Evolutionary conservation across 768 basidiomycete species (phyloP), one percentile per base, ranked within the genome.

Genomic region (Pleurotus tuoliensis): DNA sequence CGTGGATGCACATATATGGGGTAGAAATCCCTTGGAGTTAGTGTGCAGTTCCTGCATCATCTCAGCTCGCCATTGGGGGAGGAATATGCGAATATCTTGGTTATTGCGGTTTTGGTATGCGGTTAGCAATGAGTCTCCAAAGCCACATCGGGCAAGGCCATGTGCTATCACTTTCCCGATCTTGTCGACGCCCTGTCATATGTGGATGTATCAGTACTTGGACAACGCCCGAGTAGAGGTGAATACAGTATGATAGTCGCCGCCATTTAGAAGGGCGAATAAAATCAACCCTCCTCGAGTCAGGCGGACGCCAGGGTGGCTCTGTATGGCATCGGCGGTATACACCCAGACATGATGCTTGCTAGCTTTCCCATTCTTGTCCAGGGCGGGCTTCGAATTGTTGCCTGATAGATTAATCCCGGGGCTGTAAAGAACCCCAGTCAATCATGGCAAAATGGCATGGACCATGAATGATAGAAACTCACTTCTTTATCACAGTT

Each of bases 111-210:
- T 49, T 9, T 45, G 51, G 8, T 74, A 70, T 3, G 80, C 76
- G 48, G 73, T 56, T 25, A 82, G 57, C 25, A 84, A 73, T 27
- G 73, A 62, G 61, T 86, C 80, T 0, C 85, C 82, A 41, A 85
- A 78, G 0, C 84, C 84, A 27, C 78, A 78, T 49, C 75, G 75
- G 0, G 84, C 84, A 0, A 90, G 79, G 1, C 74, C 83, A 22
- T 78, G 76, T 3, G 87, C 83, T 40, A 79, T 83, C 20, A 70
- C 73, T 3, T 73, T 67, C 1, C 86, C 83, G 55, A 82, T 6
- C 79, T 73, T 6, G 67, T 13, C n/a, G 65, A 56, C 65, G 15
- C 12, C 56, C 63, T 62, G 44, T 27, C n/a, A 16, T 39, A n/a
- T 9, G 13, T 44, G 13, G 11, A 25, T 37, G 13, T 41, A 38